Evolutionary conservation across 2,329 filamentous ascomycete genomes (phyloP).

Genomic region (Madurella mycetomatis): DNA sequence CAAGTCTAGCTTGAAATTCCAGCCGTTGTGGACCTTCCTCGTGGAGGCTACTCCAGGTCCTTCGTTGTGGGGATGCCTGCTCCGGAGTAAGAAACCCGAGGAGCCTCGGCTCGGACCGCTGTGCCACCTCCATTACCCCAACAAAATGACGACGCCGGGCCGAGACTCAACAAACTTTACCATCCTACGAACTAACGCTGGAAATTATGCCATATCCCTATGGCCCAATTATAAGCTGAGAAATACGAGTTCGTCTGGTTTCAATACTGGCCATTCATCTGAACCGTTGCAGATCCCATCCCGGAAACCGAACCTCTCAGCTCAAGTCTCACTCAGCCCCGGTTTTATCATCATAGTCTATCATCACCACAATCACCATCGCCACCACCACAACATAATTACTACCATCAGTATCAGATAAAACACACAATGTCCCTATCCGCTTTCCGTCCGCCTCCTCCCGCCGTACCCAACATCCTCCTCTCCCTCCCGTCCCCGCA

Average conservation of each 20-base stretch:
- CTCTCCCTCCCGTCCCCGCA: conserved; percentile 47
- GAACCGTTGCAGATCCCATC: no score
- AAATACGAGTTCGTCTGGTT: background rate
- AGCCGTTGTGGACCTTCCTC: no score
- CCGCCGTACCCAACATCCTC: conserved; percentile 25
- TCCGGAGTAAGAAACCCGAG: conserved; percentile 14
- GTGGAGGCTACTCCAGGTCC: no score
- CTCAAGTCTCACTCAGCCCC: background rate
- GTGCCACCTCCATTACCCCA: conserved; percentile 1
- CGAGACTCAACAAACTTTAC: background rate
- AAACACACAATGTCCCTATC: conserved; percentile 18
- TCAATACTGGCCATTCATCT: background rate
- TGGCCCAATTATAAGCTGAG: no score
- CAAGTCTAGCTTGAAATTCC: no score
- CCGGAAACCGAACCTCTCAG: no score
- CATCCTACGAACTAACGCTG: no score
- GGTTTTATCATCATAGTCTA: background rate
- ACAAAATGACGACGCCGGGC: conserved; percentile 1
- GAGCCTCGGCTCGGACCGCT: conserved; percentile 16
- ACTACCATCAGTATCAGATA: no score
- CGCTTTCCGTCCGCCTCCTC: conserved; percentile 13
- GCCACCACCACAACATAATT: conserved; percentile 23
- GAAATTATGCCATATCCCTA: background rate
- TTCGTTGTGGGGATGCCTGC: background rate
- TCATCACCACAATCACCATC: conserved; percentile 1